These are phyloP conservation scores for Diaporthe nobilis DNA, from an alignment of 2,329 filamentous ascomycete genomes.

Conservation along the genomic window DNA sequence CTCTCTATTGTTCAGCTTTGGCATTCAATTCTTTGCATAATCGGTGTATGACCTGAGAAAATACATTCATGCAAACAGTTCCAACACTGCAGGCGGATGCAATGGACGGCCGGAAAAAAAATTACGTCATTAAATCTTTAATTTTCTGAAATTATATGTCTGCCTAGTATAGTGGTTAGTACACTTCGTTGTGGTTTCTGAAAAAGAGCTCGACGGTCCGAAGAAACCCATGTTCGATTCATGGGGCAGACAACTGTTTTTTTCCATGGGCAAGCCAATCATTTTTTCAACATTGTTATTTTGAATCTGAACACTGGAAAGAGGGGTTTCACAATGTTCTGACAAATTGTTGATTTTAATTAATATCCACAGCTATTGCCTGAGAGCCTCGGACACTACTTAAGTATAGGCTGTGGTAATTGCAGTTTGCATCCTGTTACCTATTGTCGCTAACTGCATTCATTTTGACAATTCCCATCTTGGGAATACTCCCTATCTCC, in stretches of 20 bases:
- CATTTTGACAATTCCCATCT: neutral
- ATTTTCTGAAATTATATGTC: neutral
- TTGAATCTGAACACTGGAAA: no score
- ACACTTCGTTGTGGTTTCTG: constrained; percentile 39
- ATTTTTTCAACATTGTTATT: neutral
- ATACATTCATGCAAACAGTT: no score
- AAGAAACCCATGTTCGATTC: constrained; percentile 42
- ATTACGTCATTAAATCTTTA: fast-evolving
- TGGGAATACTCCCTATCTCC: neutral
- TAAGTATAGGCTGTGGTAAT: no score
- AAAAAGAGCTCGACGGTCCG: constrained; percentile 28
- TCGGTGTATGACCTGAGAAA: no score
- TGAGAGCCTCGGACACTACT: no score
- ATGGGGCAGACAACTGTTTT: constrained; percentile 38
- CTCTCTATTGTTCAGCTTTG: no score
- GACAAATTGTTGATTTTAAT: neutral
- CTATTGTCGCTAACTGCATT: neutral
- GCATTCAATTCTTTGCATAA: no score
- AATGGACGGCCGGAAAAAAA: fast-evolving
- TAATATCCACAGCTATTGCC: neutral
- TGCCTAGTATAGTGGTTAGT: constrained; percentile 42
- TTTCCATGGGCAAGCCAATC: neutral
- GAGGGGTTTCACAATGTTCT: neutral
- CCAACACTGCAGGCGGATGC: no score
- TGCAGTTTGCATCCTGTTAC: no score